These are phyloP conservation scores for Musa beccarii DNA, from an alignment of 176 grass and related monocot genomes.

Conservation along the genomic window DNA sequence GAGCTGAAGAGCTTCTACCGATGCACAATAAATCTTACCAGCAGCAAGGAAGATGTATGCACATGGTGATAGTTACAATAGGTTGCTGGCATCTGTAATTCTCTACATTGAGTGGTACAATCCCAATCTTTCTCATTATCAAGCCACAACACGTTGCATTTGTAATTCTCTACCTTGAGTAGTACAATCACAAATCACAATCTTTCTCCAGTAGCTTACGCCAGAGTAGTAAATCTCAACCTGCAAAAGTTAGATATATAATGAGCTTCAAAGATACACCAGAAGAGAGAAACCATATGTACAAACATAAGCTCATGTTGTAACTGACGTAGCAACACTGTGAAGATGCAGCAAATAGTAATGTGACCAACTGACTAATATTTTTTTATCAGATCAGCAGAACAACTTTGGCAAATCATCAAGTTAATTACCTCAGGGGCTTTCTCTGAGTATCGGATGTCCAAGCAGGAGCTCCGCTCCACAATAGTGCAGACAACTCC, in stretches of 20 bases:
- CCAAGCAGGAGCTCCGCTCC: conserved; percentile 18
- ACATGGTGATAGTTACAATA: too few relatives aligned
- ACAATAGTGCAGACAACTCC: conserved; percentile 45
- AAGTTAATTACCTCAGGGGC: conserved; percentile 44
- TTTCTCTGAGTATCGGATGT: conserved; percentile 45
- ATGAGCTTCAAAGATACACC: conserved; percentile 1
- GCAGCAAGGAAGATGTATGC: too few relatives aligned
- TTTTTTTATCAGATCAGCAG: neutral
- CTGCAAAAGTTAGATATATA: conserved; percentile 30
- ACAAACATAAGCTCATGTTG: neutral
- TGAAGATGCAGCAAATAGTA: neutral
- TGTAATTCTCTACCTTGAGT: neutral
- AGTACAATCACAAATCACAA: conserved; percentile 10
- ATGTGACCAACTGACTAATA: neutral
- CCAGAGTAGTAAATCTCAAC: conserved; percentile 55
- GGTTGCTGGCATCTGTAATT: too few relatives aligned
- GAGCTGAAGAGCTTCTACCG: too few relatives aligned
- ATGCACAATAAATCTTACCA: too few relatives aligned
- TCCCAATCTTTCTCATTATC: too few relatives aligned
- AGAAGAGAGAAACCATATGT: neutral
- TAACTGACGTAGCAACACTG: neutral
- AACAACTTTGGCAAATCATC: conserved; percentile 1
- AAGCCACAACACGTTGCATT: too few relatives aligned
- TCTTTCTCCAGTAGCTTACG: conserved; percentile 32
- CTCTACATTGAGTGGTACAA: too few relatives aligned